Evolutionary conservation across 441 rosid genomes (phyloP).

Genomic region (Hura crepitans): DNA sequence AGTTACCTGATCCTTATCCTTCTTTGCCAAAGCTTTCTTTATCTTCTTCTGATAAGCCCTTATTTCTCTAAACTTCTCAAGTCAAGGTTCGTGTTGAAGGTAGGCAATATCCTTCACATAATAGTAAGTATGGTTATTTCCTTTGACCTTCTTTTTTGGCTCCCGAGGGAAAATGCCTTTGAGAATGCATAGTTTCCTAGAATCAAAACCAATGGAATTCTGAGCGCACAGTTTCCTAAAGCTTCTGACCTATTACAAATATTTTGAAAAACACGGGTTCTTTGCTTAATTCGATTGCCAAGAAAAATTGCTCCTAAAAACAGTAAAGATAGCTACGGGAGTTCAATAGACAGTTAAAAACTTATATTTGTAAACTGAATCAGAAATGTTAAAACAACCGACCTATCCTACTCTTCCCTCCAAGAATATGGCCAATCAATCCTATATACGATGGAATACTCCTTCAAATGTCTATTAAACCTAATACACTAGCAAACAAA

Average conservation of each 20-base stretch:
- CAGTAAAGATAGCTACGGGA: neutral
- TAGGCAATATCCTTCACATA: conserved; percentile 81
- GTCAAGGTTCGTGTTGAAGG: conserved; percentile 76
- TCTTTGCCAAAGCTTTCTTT: conserved; percentile 72
- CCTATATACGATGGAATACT: too few relatives aligned
- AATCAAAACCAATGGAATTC: conserved; percentile 2
- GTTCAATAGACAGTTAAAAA: neutral
- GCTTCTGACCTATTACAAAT: too few relatives aligned
- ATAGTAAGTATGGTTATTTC: conserved; percentile 88
- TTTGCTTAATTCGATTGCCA: neutral
- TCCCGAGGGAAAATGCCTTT: conserved; percentile 87
- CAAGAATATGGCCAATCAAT: neutral
- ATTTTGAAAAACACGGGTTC: too few relatives aligned
- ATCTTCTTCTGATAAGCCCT: conserved; percentile 69
- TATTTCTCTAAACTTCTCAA: conserved; percentile 76
- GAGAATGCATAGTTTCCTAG: conserved; percentile 70
- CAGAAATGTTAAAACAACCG: neutral
- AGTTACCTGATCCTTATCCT: conserved; percentile 61
- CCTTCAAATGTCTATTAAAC: too few relatives aligned
- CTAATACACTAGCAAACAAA: too few relatives aligned
- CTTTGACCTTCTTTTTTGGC: conserved; percentile 86
- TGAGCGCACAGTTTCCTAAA: neutral
- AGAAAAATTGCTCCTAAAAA: neutral
- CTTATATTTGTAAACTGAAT: too few relatives aligned
- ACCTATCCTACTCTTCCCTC: neutral